Percentiles rank a stretch among this genome's conserved stretches.
phyloP scores from a whole-genome alignment of 2,329 filamentous ascomycete genomes.

The Penicillium sp. region DNA sequence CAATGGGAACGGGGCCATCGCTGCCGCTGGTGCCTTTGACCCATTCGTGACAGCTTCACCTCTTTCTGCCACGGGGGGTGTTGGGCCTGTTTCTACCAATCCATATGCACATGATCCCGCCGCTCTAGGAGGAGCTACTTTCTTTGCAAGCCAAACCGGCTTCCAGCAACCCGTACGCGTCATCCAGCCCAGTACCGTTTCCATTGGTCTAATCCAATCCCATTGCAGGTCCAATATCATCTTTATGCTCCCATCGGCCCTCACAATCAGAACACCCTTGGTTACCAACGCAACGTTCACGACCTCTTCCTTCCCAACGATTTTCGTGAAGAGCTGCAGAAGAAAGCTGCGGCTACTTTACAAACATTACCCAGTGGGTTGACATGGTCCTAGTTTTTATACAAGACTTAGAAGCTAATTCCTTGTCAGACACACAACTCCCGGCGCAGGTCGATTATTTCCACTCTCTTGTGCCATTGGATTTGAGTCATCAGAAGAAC shows the following conservation, averaged over 20 bases:
- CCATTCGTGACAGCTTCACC: slow-evolving; percentile 64
- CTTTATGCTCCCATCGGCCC: slow-evolving; percentile 85
- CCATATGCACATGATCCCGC: slow-evolving; percentile 72
- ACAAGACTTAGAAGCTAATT: slow-evolving; percentile 5
- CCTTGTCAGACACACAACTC: slow-evolving; percentile 61
- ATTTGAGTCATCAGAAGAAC: slow-evolving; percentile 77
- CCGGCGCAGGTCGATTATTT: slow-evolving; percentile 79
- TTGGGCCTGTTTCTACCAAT: slow-evolving; percentile 58
- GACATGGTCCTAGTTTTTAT: background rate
- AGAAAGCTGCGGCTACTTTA: slow-evolving; percentile 79
- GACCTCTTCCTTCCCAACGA: slow-evolving; percentile 92
- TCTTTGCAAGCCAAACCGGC: slow-evolving; percentile 61
- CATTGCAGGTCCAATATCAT: slow-evolving; percentile 76
- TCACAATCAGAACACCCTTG: slow-evolving; percentile 75
- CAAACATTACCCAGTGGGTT: slow-evolving; percentile 76
- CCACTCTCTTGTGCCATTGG: slow-evolving; percentile 86
- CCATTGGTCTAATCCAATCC: background rate
- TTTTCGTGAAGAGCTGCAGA: slow-evolving; percentile 82
- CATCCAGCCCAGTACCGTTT: background rate
- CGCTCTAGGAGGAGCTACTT: slow-evolving; percentile 61
- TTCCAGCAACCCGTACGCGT: slow-evolving; percentile 65
- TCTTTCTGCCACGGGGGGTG: slow-evolving; percentile 46
- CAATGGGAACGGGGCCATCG: slow-evolving; percentile 52
- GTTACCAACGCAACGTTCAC: slow-evolving; percentile 82
- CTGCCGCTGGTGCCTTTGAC: slow-evolving; percentile 56